Conservation (phyloP, 169 alveolate genomes). For the Neospora caninum region DNA sequence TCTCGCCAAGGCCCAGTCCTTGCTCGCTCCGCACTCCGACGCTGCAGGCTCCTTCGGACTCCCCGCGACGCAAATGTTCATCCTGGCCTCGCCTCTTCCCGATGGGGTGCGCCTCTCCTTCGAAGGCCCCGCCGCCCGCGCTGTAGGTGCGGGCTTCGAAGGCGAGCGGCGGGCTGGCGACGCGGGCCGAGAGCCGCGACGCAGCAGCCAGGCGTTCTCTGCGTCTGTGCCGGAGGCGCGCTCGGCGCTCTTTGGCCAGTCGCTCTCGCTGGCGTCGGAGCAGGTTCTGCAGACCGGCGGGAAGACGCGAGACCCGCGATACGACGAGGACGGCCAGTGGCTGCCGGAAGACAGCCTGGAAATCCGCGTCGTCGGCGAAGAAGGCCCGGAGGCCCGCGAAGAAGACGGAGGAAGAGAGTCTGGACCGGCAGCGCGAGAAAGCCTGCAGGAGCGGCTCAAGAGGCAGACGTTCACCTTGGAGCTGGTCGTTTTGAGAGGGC, state of each 20-base stretch:
- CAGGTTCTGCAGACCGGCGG: neutral
- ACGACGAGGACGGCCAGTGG: slow-evolving; percentile 25
- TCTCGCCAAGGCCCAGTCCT: neutral
- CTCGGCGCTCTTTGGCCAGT: neutral
- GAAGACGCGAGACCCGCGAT: neutral
- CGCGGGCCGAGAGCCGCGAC: neutral
- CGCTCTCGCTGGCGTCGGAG: neutral
- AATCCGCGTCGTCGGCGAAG: slow-evolving; percentile 14
- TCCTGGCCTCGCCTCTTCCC: slow-evolving; percentile 29
- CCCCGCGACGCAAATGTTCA: slow-evolving; percentile 35
- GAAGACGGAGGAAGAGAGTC: neutral
- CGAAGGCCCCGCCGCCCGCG: slow-evolving; percentile 11
- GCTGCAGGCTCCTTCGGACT: slow-evolving; percentile 17
- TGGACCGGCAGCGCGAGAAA: neutral
- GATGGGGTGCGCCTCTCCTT: slow-evolving; percentile 52
- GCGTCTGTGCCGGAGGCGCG: slow-evolving; percentile 7
- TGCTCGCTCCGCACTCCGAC: neutral
- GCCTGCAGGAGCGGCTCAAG: neutral
- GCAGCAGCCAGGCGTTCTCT: neutral
- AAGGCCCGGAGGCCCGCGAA: neutral
- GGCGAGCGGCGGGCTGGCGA: neutral
- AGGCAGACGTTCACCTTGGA: slow-evolving; percentile 36
- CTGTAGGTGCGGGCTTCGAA: neutral
- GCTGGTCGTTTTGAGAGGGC: slow-evolving; percentile 70
- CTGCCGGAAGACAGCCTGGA: slow-evolving; percentile 15